Evolutionary conservation across 2,329 filamentous ascomycete genomes (phyloP).

Genomic region (Coniochaeta sp.): DNA sequence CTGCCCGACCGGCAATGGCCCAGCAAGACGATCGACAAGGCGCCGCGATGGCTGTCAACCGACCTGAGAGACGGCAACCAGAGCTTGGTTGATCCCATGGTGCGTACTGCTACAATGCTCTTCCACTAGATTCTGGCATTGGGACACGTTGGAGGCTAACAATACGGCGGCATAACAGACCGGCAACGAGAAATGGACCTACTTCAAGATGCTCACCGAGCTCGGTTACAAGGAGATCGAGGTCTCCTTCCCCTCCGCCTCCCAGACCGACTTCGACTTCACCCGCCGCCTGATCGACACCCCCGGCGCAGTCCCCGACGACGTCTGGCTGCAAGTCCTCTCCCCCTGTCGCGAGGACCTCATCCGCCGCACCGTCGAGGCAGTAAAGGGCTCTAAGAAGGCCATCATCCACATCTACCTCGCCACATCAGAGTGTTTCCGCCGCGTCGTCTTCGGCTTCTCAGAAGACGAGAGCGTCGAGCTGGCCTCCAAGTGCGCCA

Average conservation of each 20-base stretch:
- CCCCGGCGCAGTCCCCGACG: constrained; percentile 74
- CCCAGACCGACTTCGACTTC: constrained; percentile 94
- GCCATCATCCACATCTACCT: constrained; percentile 94
- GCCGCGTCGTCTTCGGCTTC: constrained; percentile 83
- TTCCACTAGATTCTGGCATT: too few species aligned
- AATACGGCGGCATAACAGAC: constrained; percentile 45
- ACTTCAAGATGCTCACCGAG: constrained; percentile 89
- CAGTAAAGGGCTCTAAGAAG: constrained; percentile 83
- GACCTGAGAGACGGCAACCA: constrained; percentile 83
- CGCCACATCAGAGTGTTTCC: constrained; percentile 92
- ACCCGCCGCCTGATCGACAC: constrained; percentile 81
- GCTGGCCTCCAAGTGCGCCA: constrained; percentile 78
- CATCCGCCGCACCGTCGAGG: constrained; percentile 83
- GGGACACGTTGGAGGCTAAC: too few species aligned
- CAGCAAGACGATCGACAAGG: constrained; percentile 70
- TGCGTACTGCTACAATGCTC: constrained; percentile 34
- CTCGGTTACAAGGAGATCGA: constrained; percentile 98
- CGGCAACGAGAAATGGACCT: constrained; percentile 88
- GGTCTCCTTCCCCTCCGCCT: constrained; percentile 90
- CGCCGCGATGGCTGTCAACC: constrained; percentile 76
- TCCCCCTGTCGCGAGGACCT: constrained; percentile 88
- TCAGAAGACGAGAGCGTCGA: constrained; percentile 74
- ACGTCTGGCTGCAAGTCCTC: constrained; percentile 87
- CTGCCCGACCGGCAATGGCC: constrained; percentile 72
- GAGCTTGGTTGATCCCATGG: constrained; percentile 88